Evolutionary conservation across 257 asterid genomes (phyloP).

Genomic region (Anisodus tanguticus): DNA sequence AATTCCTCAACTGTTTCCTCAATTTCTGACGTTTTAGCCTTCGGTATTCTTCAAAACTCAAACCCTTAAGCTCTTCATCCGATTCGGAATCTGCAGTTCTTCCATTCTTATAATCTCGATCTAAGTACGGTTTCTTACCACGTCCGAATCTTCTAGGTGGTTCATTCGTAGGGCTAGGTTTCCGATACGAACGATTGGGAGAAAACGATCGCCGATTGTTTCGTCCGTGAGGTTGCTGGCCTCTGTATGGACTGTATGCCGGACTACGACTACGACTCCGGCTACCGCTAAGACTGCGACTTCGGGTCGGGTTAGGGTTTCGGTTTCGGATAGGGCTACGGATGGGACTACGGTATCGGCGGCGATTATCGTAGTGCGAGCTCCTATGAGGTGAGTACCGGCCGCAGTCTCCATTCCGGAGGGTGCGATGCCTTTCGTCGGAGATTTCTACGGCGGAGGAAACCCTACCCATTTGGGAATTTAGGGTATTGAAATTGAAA

Average conservation of each 20-base stretch:
- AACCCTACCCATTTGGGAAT: conserved; percentile 60
- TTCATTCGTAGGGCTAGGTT: too few species aligned
- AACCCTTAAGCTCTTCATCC: conserved; percentile 80
- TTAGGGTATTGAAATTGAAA: conserved; percentile 6
- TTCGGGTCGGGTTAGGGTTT: conserved; percentile 28
- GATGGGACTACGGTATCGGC: conserved; percentile 29
- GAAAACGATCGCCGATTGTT: conserved; percentile 52
- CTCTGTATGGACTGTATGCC: conserved; percentile 35
- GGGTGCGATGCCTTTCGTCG: conserved; percentile 43
- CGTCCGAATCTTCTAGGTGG: conserved; percentile 34
- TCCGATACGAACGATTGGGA: conserved; percentile 55
- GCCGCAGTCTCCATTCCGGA: conserved; percentile 29
- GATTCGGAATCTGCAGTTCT: conserved; percentile 60
- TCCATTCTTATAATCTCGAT: conserved; percentile 38
- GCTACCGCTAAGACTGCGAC: conserved; percentile 43
- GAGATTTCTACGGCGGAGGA: conserved; percentile 71
- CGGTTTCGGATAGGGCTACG: conserved; percentile 43
- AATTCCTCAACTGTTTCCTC: conserved; percentile 58
- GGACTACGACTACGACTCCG: conserved; percentile 56
- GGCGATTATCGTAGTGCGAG: conserved; percentile 3
- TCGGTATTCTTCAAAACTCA: conserved; percentile 75
- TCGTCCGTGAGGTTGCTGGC: neutral
- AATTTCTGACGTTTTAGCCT: conserved; percentile 79
- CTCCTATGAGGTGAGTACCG: conserved; percentile 52
- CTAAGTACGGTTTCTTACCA: conserved; percentile 52